Evolutionary conservation across 2,329 filamentous ascomycete genomes (phyloP).

Genomic region (Aspergillus carbonarius): DNA sequence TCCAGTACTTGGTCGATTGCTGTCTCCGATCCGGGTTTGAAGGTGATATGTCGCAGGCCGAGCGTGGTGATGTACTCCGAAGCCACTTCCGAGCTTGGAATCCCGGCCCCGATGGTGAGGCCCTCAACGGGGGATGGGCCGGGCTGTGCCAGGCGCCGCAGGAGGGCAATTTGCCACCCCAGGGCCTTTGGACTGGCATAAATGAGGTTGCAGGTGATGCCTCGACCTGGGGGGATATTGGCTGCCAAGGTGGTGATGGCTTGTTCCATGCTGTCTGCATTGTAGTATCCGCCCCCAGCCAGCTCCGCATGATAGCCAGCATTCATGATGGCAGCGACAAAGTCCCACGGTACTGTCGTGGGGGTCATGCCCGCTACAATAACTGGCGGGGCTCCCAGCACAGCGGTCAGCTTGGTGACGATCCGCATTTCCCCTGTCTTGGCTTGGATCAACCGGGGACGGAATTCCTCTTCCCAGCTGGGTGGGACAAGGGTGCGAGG

Average conservation of each 20-base stretch:
- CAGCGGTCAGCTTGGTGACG: neutral
- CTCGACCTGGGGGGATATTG: neutral
- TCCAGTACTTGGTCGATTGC: neutral
- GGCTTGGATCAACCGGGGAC: neutral
- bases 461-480: neutral
- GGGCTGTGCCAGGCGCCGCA: neutral
- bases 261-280: neutral
- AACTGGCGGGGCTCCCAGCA: slow-evolving; percentile 1
- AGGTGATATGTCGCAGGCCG: neutral
- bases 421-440: neutral
- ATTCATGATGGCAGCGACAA: slow-evolving; percentile 5
- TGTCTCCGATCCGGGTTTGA: neutral
- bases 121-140: neutral
- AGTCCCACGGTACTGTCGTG: slow-evolving; percentile 1
- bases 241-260: neutral
- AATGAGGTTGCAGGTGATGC: slow-evolving; percentile 11
- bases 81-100: neutral
- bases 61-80: neutral
- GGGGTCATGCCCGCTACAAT: slow-evolving; percentile 12
- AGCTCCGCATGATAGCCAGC: slow-evolving; percentile 9
- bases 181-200: slow-evolving; percentile 5
- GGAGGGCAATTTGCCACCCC: slow-evolving; percentile 1
- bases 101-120: neutral
- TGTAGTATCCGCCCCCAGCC: slow-evolving; percentile 6
- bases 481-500: neutral